Evolutionary conservation across 129 eudicot species (phyloP), one percentile per base, ranked within the genome.

Genomic region (Helianthus tuberosus): DNA sequence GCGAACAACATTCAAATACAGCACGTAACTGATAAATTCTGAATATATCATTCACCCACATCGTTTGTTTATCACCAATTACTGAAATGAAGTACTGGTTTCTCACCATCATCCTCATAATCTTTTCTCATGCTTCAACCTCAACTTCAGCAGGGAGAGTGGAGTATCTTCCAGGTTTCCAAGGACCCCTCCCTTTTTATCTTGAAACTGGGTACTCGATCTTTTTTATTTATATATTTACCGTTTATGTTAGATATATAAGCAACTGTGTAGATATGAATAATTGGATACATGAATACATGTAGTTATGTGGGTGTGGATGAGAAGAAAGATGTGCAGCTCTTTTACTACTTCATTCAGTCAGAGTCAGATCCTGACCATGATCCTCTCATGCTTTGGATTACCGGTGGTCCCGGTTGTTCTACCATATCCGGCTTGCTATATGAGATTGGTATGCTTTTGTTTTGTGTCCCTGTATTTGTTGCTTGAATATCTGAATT

Each of bases 321-420:
- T 53, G 39, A 50, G 15, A 64, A 64, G 20, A 72, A 75, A 10
- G 79, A 64, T 15, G 80, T 76, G 29, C 75, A 77, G 39, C 39
- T 77, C 0, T 68, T 68, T 32, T 77, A 68, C 74, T 77, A 77
- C 12, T 77, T 77, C 68, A 60, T 64, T 20, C 43, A 12, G 5
- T 75, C 79, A 0, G 75, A 77, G n/a, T 77, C 81, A 23, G 27
- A 77, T 66, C 81, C 75, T 0, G 54, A 58, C 3, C 11, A 32
- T 7, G 81, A 77, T 58, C 81, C 81, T 36, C 68, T 77, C 69
- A 15, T 77, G 51, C 38, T 77, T 10, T 68, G 75, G 75, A 48
- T 77, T 35, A 57, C 81, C 2, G 81, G 81, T 0, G 81, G 81
- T 7, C 81, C 80, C 1, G 74, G 81, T 49, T 77, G 75, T 55